phyloP scores from a whole-genome alignment of 257 asterid species.

The Nicotiana benthamiana region DNA sequence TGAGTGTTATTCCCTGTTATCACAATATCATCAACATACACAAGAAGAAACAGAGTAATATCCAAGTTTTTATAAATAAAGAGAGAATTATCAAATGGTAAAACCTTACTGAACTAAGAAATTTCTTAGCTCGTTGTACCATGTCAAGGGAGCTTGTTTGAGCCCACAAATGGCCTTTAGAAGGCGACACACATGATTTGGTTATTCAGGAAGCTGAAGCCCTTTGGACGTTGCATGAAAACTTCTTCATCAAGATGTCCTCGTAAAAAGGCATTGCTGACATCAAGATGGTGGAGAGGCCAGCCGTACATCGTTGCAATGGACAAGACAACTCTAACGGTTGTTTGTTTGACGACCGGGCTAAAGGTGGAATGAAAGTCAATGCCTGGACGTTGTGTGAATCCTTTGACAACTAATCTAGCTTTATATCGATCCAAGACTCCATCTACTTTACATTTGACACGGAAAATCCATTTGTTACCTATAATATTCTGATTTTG shows the following conservation, averaged over 20 bases:
- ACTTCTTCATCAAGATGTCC: not conserved
- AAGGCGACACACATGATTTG: constrained; percentile 1
- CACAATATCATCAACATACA: not conserved
- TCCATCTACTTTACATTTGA: not conserved
- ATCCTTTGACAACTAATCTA: not conserved
- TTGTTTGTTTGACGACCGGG: not conserved
- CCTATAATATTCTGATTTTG: not conserved
- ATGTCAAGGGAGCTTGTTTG: not conserved
- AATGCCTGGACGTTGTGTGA: not conserved
- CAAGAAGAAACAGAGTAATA: not conserved
- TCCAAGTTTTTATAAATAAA: not conserved
- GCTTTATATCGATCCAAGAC: not conserved
- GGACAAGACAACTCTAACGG: not conserved
- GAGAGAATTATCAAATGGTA: not conserved
- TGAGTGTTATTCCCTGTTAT: no score
- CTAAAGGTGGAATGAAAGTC: not conserved
- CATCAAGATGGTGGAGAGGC: not conserved
- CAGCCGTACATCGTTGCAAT: not conserved
- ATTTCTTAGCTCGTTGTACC: not conserved
- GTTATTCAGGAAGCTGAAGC: not conserved
- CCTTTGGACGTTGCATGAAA: not conserved
- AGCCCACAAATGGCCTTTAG: not conserved
- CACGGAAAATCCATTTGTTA: not conserved
- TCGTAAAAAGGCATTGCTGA: not conserved
- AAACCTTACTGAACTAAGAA: not conserved